These are phyloP conservation scores for Crataegus laevigata DNA, from an alignment of 306 rosid genomes.

Conservation along the genomic window DNA sequence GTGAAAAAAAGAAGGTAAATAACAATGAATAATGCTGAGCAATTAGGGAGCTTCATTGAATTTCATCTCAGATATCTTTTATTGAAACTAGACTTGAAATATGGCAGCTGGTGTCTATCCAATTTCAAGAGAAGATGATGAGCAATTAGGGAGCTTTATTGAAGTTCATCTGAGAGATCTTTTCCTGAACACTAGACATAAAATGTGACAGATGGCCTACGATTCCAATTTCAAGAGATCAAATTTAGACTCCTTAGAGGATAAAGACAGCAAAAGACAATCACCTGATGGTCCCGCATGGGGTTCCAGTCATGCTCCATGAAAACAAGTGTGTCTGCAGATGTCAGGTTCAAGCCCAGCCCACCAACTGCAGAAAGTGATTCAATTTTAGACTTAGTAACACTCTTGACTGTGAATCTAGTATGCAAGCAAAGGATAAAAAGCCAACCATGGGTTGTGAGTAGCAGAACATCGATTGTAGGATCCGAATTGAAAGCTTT, in stretches of 20 bases:
- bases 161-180: not conserved
- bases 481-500: constrained; percentile 97
- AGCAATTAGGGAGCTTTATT: not conserved
- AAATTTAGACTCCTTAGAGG: not conserved
- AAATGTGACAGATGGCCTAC: not conserved
- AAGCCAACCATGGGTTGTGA: constrained; percentile 81
- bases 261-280: constrained; percentile 2
- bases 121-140: not conserved
- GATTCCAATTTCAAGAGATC: not conserved
- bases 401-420: not conserved
- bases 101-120: not conserved
- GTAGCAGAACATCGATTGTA: constrained; percentile 83
- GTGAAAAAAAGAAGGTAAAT: constrained; percentile 1
- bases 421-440: not conserved
- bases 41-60: not conserved
- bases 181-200: not conserved
- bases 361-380: constrained; percentile 73
- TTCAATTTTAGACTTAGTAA: not conserved
- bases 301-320: constrained; percentile 99
- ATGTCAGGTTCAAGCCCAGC: constrained; percentile 93
- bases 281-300: constrained; percentile 96
- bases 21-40: not conserved
- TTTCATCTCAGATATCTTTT: not conserved
- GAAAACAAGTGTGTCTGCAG: constrained; percentile 90
- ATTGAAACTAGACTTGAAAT: not conserved